These are phyloP conservation scores for Dryas octopetala DNA, from an alignment of 306 rosid genomes.

Conservation along the genomic window DNA sequence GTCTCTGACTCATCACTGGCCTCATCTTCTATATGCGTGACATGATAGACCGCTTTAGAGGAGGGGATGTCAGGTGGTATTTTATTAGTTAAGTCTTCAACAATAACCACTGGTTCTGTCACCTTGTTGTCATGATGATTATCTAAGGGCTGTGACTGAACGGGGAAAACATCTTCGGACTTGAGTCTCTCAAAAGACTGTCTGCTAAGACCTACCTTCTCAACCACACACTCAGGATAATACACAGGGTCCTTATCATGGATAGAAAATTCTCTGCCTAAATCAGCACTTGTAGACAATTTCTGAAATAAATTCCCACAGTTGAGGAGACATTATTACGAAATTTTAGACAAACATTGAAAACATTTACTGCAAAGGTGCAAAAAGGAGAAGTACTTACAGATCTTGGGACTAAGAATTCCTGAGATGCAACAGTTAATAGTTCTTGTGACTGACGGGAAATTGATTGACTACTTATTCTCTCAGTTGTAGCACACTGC, in stretches of 20 bases:
- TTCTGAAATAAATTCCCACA: conserved; percentile 47
- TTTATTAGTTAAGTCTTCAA: conserved; percentile 39
- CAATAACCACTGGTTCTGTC: conserved; percentile 29
- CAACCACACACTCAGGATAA: conserved; percentile 33
- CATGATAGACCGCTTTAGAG: conserved; percentile 39
- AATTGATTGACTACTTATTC: conserved; percentile 34
- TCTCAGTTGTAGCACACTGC: conserved; percentile 24
- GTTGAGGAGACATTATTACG: conserved; percentile 14
- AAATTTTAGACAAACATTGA: conserved; percentile 11
- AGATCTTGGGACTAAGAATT: conserved; percentile 27
- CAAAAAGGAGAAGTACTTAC: conserved; percentile 50
- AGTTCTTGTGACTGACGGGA: conserved; percentile 31
- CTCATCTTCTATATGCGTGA: conserved; percentile 48
- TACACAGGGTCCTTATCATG: conserved; percentile 30
- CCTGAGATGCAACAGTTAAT: conserved; percentile 32
- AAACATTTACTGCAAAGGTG: background rate
- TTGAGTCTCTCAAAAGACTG: conserved; percentile 23
- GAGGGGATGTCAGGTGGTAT: conserved; percentile 39
- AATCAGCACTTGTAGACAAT: conserved; percentile 33
- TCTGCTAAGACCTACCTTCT: conserved; percentile 26
- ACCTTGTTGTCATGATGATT: conserved; percentile 25
- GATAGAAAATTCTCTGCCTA: conserved; percentile 38
- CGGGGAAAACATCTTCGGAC: conserved; percentile 25
- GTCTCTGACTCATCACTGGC: conserved; percentile 35
- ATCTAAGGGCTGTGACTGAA: conserved; percentile 28